Percentiles rank a stretch among this genome's conserved stretches.
Evolutionary conservation across 2,329 filamentous ascomycete species (phyloP).

Genomic region (Penicillium sumatraense): DNA sequence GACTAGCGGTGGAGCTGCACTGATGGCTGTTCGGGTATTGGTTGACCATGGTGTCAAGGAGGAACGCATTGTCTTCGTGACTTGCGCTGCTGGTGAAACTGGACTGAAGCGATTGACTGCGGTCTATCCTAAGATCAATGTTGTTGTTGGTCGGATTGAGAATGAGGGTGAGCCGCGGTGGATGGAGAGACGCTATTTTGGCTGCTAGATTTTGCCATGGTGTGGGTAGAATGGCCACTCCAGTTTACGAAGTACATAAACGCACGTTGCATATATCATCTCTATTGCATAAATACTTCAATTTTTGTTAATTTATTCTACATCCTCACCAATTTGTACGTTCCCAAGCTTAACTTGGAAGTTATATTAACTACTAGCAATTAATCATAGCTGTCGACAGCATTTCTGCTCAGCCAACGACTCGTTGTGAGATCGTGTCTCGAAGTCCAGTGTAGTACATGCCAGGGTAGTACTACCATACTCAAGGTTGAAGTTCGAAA

Average conservation of each 20-base stretch:
- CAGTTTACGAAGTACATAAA: constrained; percentile 5
- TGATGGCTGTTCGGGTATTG: constrained; percentile 97
- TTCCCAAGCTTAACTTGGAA: too few species aligned
- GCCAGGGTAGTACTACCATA: too few species aligned
- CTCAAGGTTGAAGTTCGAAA: too few species aligned
- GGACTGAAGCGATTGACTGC: constrained; percentile 83
- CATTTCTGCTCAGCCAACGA: too few species aligned
- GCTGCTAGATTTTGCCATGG: constrained; percentile 66
- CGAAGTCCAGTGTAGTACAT: too few species aligned
- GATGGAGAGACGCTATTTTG: constrained; percentile 88
- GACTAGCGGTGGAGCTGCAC: constrained; percentile 79
- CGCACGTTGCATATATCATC: constrained; percentile 2
- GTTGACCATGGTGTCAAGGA: constrained; percentile 90
- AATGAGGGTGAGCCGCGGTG: constrained; percentile 83
- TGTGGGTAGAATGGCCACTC: background rate
- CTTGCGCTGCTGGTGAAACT: constrained; percentile 83
- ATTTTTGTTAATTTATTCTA: too few species aligned
- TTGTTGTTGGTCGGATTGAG: constrained; percentile 82
- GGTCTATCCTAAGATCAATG: constrained; percentile 84
- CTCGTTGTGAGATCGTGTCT: too few species aligned
- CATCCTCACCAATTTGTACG: too few species aligned
- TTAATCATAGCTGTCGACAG: too few species aligned
- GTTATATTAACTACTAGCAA: too few species aligned
- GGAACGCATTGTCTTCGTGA: constrained; percentile 86
- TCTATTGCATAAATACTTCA: background rate